A percentile compares a stretch with the other conserved stretches of the same genome.
Conservation (phyloP, 2,329 filamentous ascomycete species). For the Botrytis elliptica region DNA sequence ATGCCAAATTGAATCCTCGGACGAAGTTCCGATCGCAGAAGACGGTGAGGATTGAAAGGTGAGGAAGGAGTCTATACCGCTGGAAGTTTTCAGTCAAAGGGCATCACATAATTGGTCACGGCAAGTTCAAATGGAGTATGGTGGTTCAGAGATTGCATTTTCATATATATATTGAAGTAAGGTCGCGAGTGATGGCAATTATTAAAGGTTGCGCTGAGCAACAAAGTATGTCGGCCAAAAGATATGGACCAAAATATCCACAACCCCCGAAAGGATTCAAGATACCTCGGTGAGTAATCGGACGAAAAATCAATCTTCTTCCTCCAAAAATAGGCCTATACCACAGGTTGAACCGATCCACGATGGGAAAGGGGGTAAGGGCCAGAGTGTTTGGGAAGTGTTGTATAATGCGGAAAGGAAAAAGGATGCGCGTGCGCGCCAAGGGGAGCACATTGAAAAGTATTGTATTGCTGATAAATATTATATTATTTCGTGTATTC, state of each 20-base stretch:
- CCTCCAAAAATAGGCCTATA: slow-evolving; percentile 80
- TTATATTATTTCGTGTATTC: slow-evolving; percentile 11
- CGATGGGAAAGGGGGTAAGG: slow-evolving; percentile 56
- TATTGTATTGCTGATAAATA: not conserved
- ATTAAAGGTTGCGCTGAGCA: not conserved
- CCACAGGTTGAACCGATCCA: slow-evolving; percentile 55
- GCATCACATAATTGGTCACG: not conserved
- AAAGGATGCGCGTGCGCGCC: not conserved
- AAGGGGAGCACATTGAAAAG: not conserved
- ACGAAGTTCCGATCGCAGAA: not conserved
- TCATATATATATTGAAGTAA: not conserved
- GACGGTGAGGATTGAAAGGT: not conserved
- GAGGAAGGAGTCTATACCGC: not conserved
- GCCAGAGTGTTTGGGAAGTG: slow-evolving; percentile 81
- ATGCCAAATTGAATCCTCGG: not conserved
- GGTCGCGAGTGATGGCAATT: not conserved
- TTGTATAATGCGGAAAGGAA: not conserved
- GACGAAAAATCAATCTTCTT: slow-evolving; percentile 65
- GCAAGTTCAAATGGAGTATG: not conserved
- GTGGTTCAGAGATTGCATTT: not conserved
- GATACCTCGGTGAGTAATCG: slow-evolving; percentile 70
- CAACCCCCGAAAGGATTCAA: slow-evolving; percentile 43
- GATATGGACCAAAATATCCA: slow-evolving; percentile 72
- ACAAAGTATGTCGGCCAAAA: slow-evolving; percentile 54
- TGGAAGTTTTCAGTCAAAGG: not conserved